Base-by-base conservation (phyloP, 306 rosid species). In the Castanea mollissima region DNA sequence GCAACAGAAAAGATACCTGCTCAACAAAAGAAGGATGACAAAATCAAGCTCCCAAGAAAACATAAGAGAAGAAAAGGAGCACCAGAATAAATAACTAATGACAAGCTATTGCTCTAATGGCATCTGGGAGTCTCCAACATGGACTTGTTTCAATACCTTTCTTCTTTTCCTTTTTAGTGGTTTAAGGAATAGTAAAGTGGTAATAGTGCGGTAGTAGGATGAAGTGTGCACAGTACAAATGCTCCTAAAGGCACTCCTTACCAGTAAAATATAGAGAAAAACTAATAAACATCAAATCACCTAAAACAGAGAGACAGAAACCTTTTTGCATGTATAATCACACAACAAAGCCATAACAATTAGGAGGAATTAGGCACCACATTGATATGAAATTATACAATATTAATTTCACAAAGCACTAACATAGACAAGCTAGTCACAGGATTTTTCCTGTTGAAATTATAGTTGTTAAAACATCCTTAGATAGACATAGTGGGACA, bases 1-100 rank as follows among this genome's bases (percentile, higher is more conserved):
- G 83, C 97, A 91, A 83, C 99, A 95, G 81, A 95, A 95, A 78
- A 95, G 89, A 83, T 95, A 95, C 99, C 98, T 95, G 94, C 59
- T 41, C 80, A 79, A 60, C 72, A 65, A 67, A 32, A 52, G 2
- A 70, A 57, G 38, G 7, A 14, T 14, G 51, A 55, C 25, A 38
- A 76, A 32, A 62, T 14, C 38, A 21, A 19, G 27, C 15, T 35
- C 51, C 15, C 19, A 34, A 18, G 1, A 16, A 67, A n/a, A 67
- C 3, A n/a, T 18, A 10, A 34, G 72, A 34, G 6, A 4, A 35
- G 44, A 35, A 67, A 35, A 67, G 65, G 72, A 8, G 51, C 15
- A 34, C 38, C 27, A 18, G 15, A 25, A 65, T 13, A 56, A 44
- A 14, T 56, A 75, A 19, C 23, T 2, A 35, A 58, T n/a, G 69